Conservation (phyloP, 2,329 filamentous ascomycete species). For the Botrytis porri region DNA sequence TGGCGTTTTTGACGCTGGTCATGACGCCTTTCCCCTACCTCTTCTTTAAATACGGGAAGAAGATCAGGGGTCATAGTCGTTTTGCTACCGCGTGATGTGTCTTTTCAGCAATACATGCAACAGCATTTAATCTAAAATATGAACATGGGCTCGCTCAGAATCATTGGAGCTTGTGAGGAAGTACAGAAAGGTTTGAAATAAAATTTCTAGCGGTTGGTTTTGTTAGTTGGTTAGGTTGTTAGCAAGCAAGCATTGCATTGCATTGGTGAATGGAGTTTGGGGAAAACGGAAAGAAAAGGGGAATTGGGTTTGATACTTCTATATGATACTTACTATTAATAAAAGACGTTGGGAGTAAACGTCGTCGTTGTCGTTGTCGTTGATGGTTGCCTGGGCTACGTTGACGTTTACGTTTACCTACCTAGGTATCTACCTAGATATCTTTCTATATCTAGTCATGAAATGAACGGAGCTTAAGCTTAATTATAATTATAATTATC, state of each 20-base stretch:
- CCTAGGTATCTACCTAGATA: no score
- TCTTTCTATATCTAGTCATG: no score
- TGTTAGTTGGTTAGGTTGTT: no score
- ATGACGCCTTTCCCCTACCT: constrained; percentile 65
- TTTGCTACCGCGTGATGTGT: constrained; percentile 43
- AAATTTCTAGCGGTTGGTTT: constrained; percentile 1
- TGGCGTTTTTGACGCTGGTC: constrained; percentile 58
- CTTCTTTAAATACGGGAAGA: constrained; percentile 60
- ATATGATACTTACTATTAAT: constrained; percentile 8
- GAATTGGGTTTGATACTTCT: not conserved
- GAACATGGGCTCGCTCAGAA: not conserved
- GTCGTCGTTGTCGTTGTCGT: no score
- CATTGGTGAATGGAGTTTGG: not conserved
- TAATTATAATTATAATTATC: no score
- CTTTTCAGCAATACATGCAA: constrained; percentile 9
- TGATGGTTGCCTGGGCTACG: no score
- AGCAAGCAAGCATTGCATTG: not conserved
- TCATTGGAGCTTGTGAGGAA: not conserved
- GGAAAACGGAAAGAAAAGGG: not conserved
- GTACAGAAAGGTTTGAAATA: not conserved
- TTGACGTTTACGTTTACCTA: no score
- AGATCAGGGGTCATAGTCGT: constrained; percentile 52
- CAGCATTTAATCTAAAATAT: constrained; percentile 14
- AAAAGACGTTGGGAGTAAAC: not conserved
- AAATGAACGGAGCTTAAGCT: no score